A percentile compares a stretch with the other conserved stretches of the same genome.
Conservation (phyloP, 2,329 filamentous ascomycete species). For the Alternaria atra region DNA sequence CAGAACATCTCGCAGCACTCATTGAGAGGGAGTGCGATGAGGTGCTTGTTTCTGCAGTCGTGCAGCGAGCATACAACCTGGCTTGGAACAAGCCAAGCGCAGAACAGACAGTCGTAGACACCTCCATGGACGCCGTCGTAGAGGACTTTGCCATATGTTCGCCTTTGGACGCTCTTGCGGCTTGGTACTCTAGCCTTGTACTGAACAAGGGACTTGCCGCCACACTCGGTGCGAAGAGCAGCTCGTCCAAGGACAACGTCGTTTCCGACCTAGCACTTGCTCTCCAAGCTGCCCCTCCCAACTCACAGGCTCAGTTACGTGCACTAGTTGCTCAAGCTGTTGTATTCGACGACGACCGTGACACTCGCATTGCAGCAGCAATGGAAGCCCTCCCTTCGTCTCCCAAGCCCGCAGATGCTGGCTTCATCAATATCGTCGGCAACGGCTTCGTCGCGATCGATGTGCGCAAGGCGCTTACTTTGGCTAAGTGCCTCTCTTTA, state of each 20-base stretch:
- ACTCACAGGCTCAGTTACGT: conserved; percentile 72
- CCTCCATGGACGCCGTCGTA: conserved; percentile 82
- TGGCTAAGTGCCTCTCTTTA: conserved; percentile 67
- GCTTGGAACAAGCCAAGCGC: conserved; percentile 85
- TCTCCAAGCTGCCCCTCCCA: conserved; percentile 76
- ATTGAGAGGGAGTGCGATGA: conserved; percentile 83
- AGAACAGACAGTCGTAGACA: conserved; percentile 70
- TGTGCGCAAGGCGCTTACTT: conserved; percentile 65
- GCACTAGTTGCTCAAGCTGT: conserved; percentile 68
- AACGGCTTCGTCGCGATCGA: conserved; percentile 66
- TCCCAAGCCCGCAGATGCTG: conserved; percentile 46
- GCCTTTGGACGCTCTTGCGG: conserved; percentile 87
- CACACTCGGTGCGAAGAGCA: conserved; percentile 66
- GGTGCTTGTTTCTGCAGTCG: conserved; percentile 78
- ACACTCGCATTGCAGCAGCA: conserved; percentile 61
- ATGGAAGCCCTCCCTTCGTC: conserved; percentile 60
- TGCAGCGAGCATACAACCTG: conserved; percentile 87
- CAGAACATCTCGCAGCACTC: conserved; percentile 77
- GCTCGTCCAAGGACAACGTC: conserved; percentile 54
- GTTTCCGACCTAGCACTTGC: conserved; percentile 71
- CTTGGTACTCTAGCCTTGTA: conserved; percentile 84
- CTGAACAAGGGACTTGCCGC: conserved; percentile 74
- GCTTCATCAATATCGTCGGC: conserved; percentile 58
- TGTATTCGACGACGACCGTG: conserved; percentile 63
- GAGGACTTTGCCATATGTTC: conserved; percentile 86